Evolutionary conservation across 495 filamentous ascomycete species (phyloP), one percentile per base, ranked within the genome.

Genomic region (Trichoderma asperelloides): DNA sequence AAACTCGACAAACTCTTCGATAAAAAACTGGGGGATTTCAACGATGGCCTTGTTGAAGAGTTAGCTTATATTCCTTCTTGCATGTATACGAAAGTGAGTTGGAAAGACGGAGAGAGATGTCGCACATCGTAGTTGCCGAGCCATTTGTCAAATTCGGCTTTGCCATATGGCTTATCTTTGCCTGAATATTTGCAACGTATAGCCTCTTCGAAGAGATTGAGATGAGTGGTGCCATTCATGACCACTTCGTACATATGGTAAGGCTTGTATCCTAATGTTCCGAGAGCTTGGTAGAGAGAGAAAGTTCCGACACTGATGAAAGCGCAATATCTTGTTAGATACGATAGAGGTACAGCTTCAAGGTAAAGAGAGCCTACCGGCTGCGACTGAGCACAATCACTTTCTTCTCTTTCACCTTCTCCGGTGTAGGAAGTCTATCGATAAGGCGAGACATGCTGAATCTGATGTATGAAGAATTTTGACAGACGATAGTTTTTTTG

Each of bases 101-200:
- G 15, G 27, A 33, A 12, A 4, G 16, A 37, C 33, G 30, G 27
- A 63, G 27, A 25, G 27, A 2, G 12, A 40, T 13, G 27, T 68
- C 78, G 76, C 60, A 79, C 80, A 64, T 82, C 78, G n/a, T 74
- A 65, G 55, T 49, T 62, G 27, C 62, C 69, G 37, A 71, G 65
- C 70, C 70, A 71, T 47, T 71, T 71, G 40, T 71, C 70, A 57
- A 70, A 71, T 27, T 71, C 70, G 1, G 55, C 66, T 33, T 68
- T 70, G 23, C 66, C 68, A 28, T 70, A 71, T n/a, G 66, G 68
- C 64, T 69, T 69, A 15, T 64, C 70, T 13, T 30, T 37, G 62
- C 66, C 66, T 25, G 64, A 28, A n/a, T 67, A 70, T 47, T 70
- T 70, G 33, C 63, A 66, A 16, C 64, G 39, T 28, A 73, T 40